These are phyloP conservation scores for Paecilomyces formosus DNA, from an alignment of 2,329 filamentous ascomycete genomes.

Conservation along the genomic window DNA sequence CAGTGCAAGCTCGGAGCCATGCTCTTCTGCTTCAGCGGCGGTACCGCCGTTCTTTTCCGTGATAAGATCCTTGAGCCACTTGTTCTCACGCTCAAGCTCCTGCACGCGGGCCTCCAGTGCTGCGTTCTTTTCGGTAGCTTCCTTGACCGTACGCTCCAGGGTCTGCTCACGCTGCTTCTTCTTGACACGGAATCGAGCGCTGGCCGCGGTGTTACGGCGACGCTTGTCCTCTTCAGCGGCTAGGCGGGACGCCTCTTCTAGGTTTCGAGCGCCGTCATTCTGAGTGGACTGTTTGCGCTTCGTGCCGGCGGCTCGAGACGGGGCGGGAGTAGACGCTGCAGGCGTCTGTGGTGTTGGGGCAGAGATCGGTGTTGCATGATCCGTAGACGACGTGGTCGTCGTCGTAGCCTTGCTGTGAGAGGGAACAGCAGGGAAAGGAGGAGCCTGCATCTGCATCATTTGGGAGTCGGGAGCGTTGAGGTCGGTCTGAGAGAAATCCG, in stretches of 20 bases:
- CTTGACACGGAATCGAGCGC: slow-evolving; percentile 84
- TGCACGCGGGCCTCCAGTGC: slow-evolving; percentile 64
- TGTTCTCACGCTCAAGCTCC: slow-evolving; percentile 76
- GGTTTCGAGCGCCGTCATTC: slow-evolving; percentile 35
- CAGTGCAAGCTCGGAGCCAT: slow-evolving; percentile 39
- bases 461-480: slow-evolving; percentile 19
- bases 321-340: slow-evolving; percentile 7
- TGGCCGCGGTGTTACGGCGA: slow-evolving; percentile 79
- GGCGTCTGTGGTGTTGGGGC: slow-evolving; percentile 6
- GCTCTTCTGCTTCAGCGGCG: slow-evolving; percentile 19
- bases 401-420: not conserved
- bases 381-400: slow-evolving; percentile 5
- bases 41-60: slow-evolving; percentile 65
- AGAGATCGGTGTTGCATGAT: slow-evolving; percentile 9
- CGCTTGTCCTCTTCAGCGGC: slow-evolving; percentile 87
- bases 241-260: slow-evolving; percentile 64
- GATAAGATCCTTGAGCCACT: slow-evolving; percentile 72
- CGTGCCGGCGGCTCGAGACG: slow-evolving; percentile 13
- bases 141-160: slow-evolving; percentile 72
- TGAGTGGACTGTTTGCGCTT: slow-evolving; percentile 31
- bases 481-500: slow-evolving; percentile 21
- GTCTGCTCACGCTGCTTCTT: slow-evolving; percentile 93
- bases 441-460: slow-evolving; percentile 16
- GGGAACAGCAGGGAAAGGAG: slow-evolving; percentile 11
- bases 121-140: slow-evolving; percentile 72